A percentile compares a stretch with the other conserved stretches of the same genome.
phyloP scores from a whole-genome alignment of 257 asterid genomes.

The Solanum chiquidenum region DNA sequence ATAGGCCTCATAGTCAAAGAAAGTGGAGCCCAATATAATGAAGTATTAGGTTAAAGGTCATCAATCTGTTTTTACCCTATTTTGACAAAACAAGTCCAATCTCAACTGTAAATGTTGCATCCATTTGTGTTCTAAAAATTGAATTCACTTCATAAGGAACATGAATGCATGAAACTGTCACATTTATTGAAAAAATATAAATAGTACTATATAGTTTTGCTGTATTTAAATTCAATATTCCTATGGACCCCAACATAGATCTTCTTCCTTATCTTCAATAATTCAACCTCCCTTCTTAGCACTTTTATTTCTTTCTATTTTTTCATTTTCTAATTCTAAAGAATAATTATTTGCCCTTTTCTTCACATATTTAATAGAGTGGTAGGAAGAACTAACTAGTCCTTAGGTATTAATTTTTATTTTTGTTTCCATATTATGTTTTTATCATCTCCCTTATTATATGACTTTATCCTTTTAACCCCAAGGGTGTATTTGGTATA shows the following conservation, averaged over 20 bases:
- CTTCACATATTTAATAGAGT: neutral
- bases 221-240: neutral
- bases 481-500: no score
- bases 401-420: neutral
- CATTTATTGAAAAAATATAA: neutral
- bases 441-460: neutral
- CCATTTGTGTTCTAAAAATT: neutral
- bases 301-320: neutral
- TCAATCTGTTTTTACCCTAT: neutral
- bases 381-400: neutral
- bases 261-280: neutral
- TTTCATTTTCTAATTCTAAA: neutral
- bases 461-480: no score
- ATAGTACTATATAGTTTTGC: neutral
- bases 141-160: neutral
- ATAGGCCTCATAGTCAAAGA: neutral
- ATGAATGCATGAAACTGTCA: neutral
- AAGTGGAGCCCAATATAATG: neutral
- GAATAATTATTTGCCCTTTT: neutral
- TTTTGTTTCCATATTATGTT: neutral
- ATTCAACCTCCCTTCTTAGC: neutral
- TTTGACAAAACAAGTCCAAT: neutral
- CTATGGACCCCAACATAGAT: neutral
- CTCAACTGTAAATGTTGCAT: neutral
- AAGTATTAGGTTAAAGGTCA: neutral